These are phyloP conservation scores for Serendipita vermifera DNA, from an alignment of 768 basidiomycete species.

Conservation along the genomic window DNA sequence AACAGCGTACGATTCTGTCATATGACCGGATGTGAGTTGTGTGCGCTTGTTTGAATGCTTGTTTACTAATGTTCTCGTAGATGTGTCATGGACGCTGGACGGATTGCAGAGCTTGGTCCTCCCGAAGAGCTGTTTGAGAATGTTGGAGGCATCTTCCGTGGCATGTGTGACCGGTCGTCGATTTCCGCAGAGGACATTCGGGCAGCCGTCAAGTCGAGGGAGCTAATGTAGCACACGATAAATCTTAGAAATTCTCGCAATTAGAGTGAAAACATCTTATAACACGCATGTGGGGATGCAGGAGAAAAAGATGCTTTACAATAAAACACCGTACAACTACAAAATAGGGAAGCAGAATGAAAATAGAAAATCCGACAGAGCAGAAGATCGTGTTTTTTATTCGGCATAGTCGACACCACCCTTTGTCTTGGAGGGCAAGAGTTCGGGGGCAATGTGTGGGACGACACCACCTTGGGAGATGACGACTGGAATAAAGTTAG, in stretches of 20 bases:
- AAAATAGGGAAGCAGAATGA: background rate
- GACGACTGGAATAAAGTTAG: slow-evolving; percentile 37
- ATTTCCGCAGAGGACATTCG: slow-evolving; percentile 61
- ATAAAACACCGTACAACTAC: slow-evolving; percentile 5
- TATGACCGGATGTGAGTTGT: background rate
- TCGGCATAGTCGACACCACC: slow-evolving; percentile 27
- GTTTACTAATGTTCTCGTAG: background rate
- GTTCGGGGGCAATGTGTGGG: slow-evolving; percentile 60
- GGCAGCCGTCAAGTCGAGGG: slow-evolving; percentile 19
- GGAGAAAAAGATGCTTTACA: background rate
- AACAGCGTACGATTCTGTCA: background rate
- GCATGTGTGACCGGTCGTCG: slow-evolving; percentile 76
- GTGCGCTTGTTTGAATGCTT: background rate
- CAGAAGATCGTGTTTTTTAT: too few relatives aligned
- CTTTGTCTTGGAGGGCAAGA: slow-evolving; percentile 40
- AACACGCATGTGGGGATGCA: background rate
- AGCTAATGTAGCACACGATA: background rate
- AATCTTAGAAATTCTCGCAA: background rate
- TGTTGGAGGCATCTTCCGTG: slow-evolving; percentile 56
- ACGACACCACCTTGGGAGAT: slow-evolving; percentile 89
- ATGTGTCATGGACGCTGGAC: slow-evolving; percentile 14
- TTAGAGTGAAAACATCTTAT: background rate
- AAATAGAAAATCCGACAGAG: slow-evolving; percentile 1
- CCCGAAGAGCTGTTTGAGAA: slow-evolving; percentile 50
- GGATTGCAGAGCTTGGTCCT: slow-evolving; percentile 57